phyloP scores from a whole-genome alignment of 208 protist genomes.

The Trypanosoma conorhini region DNA sequence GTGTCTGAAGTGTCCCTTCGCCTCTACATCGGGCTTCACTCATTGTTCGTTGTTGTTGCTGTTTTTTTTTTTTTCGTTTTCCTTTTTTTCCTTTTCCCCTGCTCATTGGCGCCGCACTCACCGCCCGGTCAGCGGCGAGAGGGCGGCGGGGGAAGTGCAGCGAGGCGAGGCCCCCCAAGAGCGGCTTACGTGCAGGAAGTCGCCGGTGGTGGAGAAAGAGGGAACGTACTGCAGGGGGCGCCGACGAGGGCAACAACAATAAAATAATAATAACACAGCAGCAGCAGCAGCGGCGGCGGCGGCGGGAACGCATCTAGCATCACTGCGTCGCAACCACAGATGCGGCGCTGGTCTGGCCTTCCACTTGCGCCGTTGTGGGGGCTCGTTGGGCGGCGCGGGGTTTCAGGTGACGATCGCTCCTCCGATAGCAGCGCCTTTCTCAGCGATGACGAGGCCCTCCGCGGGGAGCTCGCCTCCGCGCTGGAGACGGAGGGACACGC shows the following conservation, averaged over 20 bases:
- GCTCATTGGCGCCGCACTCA: background rate
- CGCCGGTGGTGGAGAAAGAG: background rate
- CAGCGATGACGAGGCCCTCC: slow-evolving; percentile 51
- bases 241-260: background rate
- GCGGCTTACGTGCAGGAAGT: background rate
- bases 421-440: slow-evolving; percentile 33
- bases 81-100: background rate
- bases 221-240: background rate
- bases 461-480: slow-evolving; percentile 59
- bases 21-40: background rate
- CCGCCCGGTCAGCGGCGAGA: background rate
- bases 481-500: slow-evolving; percentile 52
- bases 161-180: background rate
- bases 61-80: background rate
- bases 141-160: background rate
- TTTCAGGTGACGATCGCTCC: slow-evolving; percentile 10
- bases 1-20: background rate
- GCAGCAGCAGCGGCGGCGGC: background rate
- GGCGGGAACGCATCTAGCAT: background rate
- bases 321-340: background rate
- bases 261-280: background rate
- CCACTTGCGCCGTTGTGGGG: slow-evolving; percentile 5
- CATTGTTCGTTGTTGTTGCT: background rate
- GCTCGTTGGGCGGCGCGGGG: background rate
- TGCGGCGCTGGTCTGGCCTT: slow-evolving; percentile 25